Evolutionary conservation across 2,329 filamentous ascomycete genomes (phyloP).

Genomic region (Aurifilum marmelostoma): DNA sequence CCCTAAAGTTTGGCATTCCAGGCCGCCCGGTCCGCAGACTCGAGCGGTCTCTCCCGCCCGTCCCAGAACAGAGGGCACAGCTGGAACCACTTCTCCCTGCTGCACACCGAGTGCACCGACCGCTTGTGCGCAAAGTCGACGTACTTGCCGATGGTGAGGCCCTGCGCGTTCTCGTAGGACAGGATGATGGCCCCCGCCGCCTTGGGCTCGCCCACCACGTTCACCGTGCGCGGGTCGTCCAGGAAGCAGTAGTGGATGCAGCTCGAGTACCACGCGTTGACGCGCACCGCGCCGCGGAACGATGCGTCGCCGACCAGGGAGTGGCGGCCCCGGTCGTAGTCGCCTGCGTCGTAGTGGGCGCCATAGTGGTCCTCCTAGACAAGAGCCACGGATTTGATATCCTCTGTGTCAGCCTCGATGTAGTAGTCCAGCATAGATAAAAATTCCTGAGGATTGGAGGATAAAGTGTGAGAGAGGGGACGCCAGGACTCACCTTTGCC

Average conservation of each 20-base stretch:
- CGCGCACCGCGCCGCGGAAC: slow-evolving; percentile 58
- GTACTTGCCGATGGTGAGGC: slow-evolving; percentile 39
- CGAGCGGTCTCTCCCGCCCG: slow-evolving; percentile 46
- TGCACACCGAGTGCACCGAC: slow-evolving; percentile 41
- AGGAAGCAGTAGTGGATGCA: slow-evolving; percentile 63
- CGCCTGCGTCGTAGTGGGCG: slow-evolving; percentile 57
- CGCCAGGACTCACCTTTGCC: slow-evolving; percentile 58
- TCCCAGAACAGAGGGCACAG: slow-evolving; percentile 54
- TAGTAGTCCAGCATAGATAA: neutral
- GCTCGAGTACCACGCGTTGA: slow-evolving; percentile 61
- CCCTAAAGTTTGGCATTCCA: slow-evolving; percentile 50
- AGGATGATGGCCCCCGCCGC: slow-evolving; percentile 31
- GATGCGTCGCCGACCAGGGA: slow-evolving; percentile 60
- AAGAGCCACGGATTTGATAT: too few species aligned
- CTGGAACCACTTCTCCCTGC: slow-evolving; percentile 46
- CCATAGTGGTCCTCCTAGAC: slow-evolving; percentile 61
- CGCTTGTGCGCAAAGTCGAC: slow-evolving; percentile 45
- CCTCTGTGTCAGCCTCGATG: neutral
- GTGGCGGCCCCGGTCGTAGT: slow-evolving; percentile 63
- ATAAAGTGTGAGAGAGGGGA: neutral
- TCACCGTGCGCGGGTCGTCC: slow-evolving; percentile 58
- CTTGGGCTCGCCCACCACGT: slow-evolving; percentile 47
- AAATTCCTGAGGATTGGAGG: neutral
- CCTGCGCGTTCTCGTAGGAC: slow-evolving; percentile 38
- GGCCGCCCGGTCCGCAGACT: slow-evolving; percentile 48